phyloP scores from a whole-genome alignment of 176 grass and related monocot species.

The Avena atlantica region DNA sequence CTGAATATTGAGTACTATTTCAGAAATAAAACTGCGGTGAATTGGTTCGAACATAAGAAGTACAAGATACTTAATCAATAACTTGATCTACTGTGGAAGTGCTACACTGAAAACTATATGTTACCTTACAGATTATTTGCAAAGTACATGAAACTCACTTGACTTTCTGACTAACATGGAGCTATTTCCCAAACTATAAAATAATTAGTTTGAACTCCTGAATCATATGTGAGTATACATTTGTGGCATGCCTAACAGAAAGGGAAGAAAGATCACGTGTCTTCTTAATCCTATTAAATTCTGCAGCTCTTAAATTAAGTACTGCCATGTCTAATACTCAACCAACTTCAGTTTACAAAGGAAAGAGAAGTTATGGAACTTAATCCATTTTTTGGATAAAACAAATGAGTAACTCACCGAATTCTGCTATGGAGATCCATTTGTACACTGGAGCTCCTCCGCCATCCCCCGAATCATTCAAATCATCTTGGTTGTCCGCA shows the following conservation, averaged over 20 bases:
- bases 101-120: constrained; percentile 13
- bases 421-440: constrained; percentile 68
- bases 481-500: constrained; percentile 58
- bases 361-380: neutral
- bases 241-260: neutral
- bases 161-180: neutral
- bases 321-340: neutral
- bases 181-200: constrained; percentile 1
- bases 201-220: neutral
- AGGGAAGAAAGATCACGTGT: neutral
- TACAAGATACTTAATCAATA: constrained; percentile 28
- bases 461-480: constrained; percentile 82
- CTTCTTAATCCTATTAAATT: neutral
- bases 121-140: neutral
- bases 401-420: constrained; percentile 49
- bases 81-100: constrained; percentile 3
- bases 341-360: neutral
- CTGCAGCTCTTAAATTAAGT: constrained; percentile 12
- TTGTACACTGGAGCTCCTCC: constrained; percentile 71
- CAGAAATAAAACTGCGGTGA: neutral
- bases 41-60: constrained; percentile 4
- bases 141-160: constrained; percentile 32
- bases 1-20: neutral
- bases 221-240: constrained; percentile 2
- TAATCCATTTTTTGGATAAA: constrained; percentile 17